Evolutionary conservation across 2,329 filamentous ascomycete genomes (phyloP), one percentile per base, ranked within the genome.

Genomic region (Calonectria leucothoes): DNA sequence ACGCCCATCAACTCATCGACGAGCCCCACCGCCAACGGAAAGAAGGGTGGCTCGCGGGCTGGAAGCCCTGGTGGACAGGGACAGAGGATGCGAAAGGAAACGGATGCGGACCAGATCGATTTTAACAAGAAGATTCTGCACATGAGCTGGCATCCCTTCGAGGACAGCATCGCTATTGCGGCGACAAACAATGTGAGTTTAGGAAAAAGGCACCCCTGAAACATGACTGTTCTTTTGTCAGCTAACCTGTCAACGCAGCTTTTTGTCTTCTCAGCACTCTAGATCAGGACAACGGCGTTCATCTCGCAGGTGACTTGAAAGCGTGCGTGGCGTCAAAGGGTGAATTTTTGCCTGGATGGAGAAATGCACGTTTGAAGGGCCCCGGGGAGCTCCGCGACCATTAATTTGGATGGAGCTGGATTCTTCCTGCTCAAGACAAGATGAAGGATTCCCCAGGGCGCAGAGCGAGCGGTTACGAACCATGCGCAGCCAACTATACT

Each of bases 81-180:
- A 71, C 95, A 97, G 83, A 92, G 97, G 80, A 98, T 99, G 97
- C 93, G 96, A 82, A 98, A 98, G 88, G 97, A 99, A 88, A 99
- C 97, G 67, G 97, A 99, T 85, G 97, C 97, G 72, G 96, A 99
- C 85, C 96, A 98, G 88, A 98, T 98, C 85, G 97, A 99, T 86
- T 99, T 98, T 87, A 98, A 98, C 91, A 99, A 98, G 91, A 99
- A 99, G 91, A 99, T 99, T 81, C 85, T 99, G 83, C 97, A 99
- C 85, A 99, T 99, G 97, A 98, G 96, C 87, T 99, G 97, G 97
- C 97, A 99, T 92, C 97, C 97, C 63, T 98, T 97, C 82, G 97
- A 99, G 87, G 96, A 99, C 87, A 98, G 96, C 88, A 99, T 99
- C 87, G 97, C 97, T 71, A 99, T 99, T 88, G 97, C 97, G 80